These are phyloP conservation scores for Cryptococcus sp. DNA, from an alignment of 1,284 basidiomycete genomes.

Conservation along the genomic window DNA sequence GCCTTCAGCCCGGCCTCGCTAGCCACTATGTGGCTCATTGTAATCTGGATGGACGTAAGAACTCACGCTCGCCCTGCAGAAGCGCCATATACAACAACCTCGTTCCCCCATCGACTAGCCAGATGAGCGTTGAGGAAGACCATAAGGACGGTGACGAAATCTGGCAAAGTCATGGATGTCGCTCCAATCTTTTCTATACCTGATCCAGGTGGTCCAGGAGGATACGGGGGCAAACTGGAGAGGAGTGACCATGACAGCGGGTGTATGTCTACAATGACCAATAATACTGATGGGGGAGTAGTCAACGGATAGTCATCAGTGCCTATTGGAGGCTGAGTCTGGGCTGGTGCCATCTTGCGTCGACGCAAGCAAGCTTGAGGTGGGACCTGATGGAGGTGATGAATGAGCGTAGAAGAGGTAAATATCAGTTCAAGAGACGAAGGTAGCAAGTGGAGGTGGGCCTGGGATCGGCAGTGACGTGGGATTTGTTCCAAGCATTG, in stretches of 20 bases:
- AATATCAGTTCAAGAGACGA: background rate
- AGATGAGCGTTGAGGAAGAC: slow-evolving; percentile 92
- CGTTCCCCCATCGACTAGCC: slow-evolving; percentile 86
- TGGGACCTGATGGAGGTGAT: background rate
- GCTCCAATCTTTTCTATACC: slow-evolving; percentile 29
- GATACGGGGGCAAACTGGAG: slow-evolving; percentile 37
- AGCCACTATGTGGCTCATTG: background rate
- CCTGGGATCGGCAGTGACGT: background rate
- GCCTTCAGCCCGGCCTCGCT: no score
- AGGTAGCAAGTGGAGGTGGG: background rate
- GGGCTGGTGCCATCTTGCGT: slow-evolving; percentile 1
- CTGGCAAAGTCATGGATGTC: slow-evolving; percentile 62
- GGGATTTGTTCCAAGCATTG: background rate
- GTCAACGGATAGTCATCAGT: slow-evolving; percentile 15
- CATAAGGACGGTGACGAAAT: slow-evolving; percentile 77
- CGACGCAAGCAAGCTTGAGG: no score
- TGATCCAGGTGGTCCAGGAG: slow-evolving; percentile 7
- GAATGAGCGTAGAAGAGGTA: background rate
- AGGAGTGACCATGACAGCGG: slow-evolving; percentile 76
- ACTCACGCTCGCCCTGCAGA: slow-evolving; percentile 67
- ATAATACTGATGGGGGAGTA: slow-evolving; percentile 64
- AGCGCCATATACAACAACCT: slow-evolving; percentile 86
- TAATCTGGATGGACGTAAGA: background rate
- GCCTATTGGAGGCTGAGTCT: background rate
- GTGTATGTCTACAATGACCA: slow-evolving; percentile 78